Base-by-base conservation (phyloP, 179 eudicot species). In the Beta macrorhiza region DNA sequence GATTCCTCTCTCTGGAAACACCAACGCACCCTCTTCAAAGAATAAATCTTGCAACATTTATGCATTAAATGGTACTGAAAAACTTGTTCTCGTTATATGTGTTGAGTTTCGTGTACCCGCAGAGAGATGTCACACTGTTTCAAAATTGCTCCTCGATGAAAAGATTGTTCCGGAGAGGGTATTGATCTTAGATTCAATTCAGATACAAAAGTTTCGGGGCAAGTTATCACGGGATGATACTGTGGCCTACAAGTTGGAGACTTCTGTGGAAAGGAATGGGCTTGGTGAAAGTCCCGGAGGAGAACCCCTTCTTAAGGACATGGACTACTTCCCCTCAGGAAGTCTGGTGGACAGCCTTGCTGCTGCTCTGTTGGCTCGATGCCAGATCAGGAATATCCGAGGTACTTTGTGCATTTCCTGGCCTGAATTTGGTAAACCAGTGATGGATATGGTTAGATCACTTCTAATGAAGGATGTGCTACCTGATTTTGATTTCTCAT, bases 251-350 rank as follows among this genome's bases (percentile, higher is more conserved):
- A 97, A 97, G 90, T 84, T 94, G 77, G 97, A 89, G 81, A 90
- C 97, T 12, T 87, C 90, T 19, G 29, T 72, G n/a, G 88, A 89
- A 83, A 89, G 91, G 81, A 87, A 88, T 63, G 67, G 70, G 25
- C 11, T 37, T 20, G 80, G 47, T 29, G 78, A 80, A 76, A 58
- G 68, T 53, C 14, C 65, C 22, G 83, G 63, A 57, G 85, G 80
- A 69, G 72, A 83, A 1, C 78, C 81, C 7, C 84, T 93, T 67
- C 25, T 91, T 22, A 91, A 81, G 81, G 89, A 84, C 64, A 62
- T 90, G n/a, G 87, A 87, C 59, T 93, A 94, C 82, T 90, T 90
- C 16, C 99, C 97, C 57, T 92, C 98, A 11, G 99, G 98, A 81
- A 97, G 99, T 78, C 82, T 92, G 67, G 86, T 94, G 44, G 98